A percentile compares a stretch with the other conserved stretches of the same genome.
Evolutionary conservation across 1,284 basidiomycete genomes (phyloP).

Genomic region (Vanrija humicola): DNA sequence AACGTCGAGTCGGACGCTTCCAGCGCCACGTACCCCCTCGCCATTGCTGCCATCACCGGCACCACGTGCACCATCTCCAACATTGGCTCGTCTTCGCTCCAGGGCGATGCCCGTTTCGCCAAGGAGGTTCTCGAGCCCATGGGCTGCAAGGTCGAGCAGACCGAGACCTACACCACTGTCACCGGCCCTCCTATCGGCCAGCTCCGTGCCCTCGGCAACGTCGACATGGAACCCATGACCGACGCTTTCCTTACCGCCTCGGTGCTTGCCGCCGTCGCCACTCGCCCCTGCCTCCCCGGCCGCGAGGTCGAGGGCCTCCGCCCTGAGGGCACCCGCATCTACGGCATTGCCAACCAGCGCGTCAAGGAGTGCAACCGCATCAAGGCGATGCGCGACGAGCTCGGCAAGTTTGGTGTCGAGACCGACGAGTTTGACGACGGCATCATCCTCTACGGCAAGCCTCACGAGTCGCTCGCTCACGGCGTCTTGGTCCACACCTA

Average conservation of each 20-base stretch:
- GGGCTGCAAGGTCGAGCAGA: constrained; percentile 90
- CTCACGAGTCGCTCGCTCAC: constrained; percentile 59
- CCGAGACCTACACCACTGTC: constrained; percentile 84
- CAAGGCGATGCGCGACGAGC: constrained; percentile 90
- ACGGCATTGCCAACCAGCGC: constrained; percentile 95
- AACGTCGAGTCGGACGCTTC: constrained; percentile 94
- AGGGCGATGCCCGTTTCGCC: constrained; percentile 95
- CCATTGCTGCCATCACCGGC: constrained; percentile 93
- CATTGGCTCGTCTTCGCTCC: constrained; percentile 85
- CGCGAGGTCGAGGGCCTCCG: constrained; percentile 41
- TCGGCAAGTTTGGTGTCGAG: constrained; percentile 92
- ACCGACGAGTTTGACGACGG: constrained; percentile 92
- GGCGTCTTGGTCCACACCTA: constrained; percentile 87
- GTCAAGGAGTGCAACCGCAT: constrained; percentile 99
- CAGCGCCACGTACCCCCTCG: constrained; percentile 93
- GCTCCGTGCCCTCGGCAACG: constrained; percentile 75
- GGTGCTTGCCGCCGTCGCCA: constrained; percentile 83
- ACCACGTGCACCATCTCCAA: constrained; percentile 88
- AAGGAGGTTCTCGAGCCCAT: constrained; percentile 88
- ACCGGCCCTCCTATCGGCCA: constrained; percentile 77
- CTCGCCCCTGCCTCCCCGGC: constrained; percentile 51
- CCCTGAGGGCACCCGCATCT: constrained; percentile 67
- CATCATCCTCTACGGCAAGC: constrained; percentile 79
- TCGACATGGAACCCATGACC: constrained; percentile 99
- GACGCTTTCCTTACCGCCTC: constrained; percentile 97